Evolutionary conservation across 1,139 yeast species (phyloP).

Genomic region (Candida anutae): DNA sequence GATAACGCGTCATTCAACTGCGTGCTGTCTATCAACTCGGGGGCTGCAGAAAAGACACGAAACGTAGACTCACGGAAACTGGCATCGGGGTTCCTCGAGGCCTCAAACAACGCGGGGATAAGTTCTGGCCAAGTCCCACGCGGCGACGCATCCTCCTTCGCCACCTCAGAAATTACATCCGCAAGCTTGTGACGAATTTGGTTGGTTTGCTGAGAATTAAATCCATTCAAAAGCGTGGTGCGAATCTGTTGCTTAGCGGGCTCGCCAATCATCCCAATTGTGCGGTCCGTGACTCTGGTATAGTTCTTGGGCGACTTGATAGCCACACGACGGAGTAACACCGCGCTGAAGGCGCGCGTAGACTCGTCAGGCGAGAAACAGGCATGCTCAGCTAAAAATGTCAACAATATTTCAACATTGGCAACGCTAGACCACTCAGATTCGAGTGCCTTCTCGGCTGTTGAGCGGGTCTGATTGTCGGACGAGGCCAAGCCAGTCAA

Average conservation of each 20-base stretch:
- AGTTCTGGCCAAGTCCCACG: slow-evolving; percentile 69
- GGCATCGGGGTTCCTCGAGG: slow-evolving; percentile 54
- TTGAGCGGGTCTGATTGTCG: slow-evolving; percentile 64
- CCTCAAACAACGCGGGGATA: slow-evolving; percentile 65
- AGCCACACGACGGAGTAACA: slow-evolving; percentile 80
- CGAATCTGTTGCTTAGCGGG: slow-evolving; percentile 60
- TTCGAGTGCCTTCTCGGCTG: slow-evolving; percentile 71
- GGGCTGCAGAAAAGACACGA: slow-evolving; percentile 80
- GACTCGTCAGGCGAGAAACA: slow-evolving; percentile 49
- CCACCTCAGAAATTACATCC: slow-evolving; percentile 91
- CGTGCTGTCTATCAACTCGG: slow-evolving; percentile 61
- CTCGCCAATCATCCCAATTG: slow-evolving; percentile 61
- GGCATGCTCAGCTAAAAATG: slow-evolving; percentile 80
- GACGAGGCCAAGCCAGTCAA: slow-evolving; percentile 68
- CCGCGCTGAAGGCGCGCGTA: slow-evolving; percentile 68
- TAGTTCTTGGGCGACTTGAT: slow-evolving; percentile 63
- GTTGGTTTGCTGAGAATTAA: slow-evolving; percentile 54
- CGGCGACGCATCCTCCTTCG: slow-evolving; percentile 51
- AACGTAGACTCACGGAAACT: slow-evolving; percentile 84
- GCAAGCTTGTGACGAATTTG: slow-evolving; percentile 85
- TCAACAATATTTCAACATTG: slow-evolving; percentile 59
- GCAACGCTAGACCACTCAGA: slow-evolving; percentile 64
- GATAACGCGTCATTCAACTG: slow-evolving; percentile 55
- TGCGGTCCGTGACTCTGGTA: slow-evolving; percentile 62
- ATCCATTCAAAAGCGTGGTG: slow-evolving; percentile 61